phyloP scores from a whole-genome alignment of 2,329 filamentous ascomycete genomes.

The Decorospora gaudefroyi region DNA sequence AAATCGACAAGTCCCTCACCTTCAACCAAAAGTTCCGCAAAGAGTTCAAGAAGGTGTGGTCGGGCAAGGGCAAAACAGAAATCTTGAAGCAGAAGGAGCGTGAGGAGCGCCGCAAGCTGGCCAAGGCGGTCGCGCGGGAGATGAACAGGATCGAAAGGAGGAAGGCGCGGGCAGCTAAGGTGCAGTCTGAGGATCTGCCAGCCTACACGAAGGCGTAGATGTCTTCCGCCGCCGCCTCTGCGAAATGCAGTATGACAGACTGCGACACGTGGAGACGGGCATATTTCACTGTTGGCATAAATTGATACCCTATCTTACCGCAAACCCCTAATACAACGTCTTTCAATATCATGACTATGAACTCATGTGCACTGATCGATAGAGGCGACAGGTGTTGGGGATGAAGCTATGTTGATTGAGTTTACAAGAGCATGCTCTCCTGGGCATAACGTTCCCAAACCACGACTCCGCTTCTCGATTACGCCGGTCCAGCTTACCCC shows the following conservation, averaged over 20 bases:
- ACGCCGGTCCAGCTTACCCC: no score
- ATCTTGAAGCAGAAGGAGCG: slow-evolving; percentile 37
- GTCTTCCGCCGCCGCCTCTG: background rate
- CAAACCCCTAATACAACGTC: background rate
- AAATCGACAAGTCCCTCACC: slow-evolving; percentile 32
- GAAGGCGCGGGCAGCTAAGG: slow-evolving; percentile 30
- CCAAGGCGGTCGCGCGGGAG: slow-evolving; percentile 39
- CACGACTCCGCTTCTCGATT: no score
- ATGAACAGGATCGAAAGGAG: slow-evolving; percentile 34
- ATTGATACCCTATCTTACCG: slow-evolving; percentile 4
- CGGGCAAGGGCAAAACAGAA: slow-evolving; percentile 32
- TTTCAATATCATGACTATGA: background rate
- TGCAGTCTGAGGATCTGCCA: slow-evolving; percentile 25
- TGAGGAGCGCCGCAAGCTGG: slow-evolving; percentile 40
- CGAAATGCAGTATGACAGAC: background rate
- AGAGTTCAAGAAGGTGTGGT: slow-evolving; percentile 39
- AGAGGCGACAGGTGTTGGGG: no score
- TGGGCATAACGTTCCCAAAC: no score
- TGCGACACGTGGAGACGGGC: background rate
- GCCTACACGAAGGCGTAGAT: slow-evolving; percentile 32
- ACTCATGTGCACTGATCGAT: no score
- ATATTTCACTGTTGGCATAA: slow-evolving; percentile 12
- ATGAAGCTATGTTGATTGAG: background rate
- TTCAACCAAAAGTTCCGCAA: slow-evolving; percentile 41
- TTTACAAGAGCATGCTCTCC: background rate